Base-by-base conservation (phyloP, 495 filamentous ascomycete genomes). In the Symbiotaphrina buchneri region DNA sequence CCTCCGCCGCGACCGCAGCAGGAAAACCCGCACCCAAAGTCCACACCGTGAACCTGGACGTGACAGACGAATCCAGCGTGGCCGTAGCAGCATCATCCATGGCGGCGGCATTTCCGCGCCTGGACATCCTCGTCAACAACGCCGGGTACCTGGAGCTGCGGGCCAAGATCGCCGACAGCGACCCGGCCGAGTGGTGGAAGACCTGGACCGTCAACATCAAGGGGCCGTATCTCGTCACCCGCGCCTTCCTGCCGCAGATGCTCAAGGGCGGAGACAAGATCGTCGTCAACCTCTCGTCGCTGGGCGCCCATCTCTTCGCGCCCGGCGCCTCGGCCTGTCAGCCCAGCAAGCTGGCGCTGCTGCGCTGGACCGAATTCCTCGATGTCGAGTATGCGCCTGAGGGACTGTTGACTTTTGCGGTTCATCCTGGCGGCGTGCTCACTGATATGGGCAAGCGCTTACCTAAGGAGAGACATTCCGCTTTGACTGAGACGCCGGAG, bases 101-200 rank as follows among this genome's bases (percentile, higher is more conserved):
- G 3, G 46, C 49, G 14, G 18, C 45, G 21, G 25, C 28, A 0
- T 49, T 55, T 26, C 53, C 53, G 3, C 39, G 43, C 1, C 34
- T 68, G 0, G 63, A 71, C 30, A 53, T 70, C 23, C 39, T 70
- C 10, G 45, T 69, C 36, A 67, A 64, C 40, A 68, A 69, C 28
- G 62, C 65, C 0, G 65, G 55, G 11, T 38, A 43, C 21, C 39
- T 61, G 8, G 47, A 53, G 16, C 19, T 35, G 2, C 56, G 40
- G 41, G 18, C 7, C 6, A 46, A 40, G 0, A 41, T 68, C 4
- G 41, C 40, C 0, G 61, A 66, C 0, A 39, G 32, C 13, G 53
- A 68, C 16, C 48, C 51, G 3, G 49, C 49, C 1, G 45, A 49
- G 2, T 67, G 58, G 54, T 63, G 54, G 53, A 33, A 40, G 6